phyloP scores from a whole-genome alignment of 139 green algal genomes.

The Chlorella sp. region DNA sequence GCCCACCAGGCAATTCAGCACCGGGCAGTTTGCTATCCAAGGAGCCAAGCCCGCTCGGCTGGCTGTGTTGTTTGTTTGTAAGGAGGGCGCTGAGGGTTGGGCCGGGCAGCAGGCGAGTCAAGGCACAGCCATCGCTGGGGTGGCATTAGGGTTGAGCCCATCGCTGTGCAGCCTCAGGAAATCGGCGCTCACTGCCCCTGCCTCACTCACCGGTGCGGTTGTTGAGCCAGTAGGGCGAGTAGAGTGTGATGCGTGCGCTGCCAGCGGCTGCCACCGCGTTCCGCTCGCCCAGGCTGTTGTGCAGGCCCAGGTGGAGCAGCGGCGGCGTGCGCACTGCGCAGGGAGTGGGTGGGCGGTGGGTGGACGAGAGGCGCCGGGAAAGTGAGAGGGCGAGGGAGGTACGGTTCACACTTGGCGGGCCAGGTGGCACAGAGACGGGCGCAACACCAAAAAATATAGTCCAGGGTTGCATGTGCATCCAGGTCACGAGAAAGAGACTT shows the following conservation, averaged over 20 bases:
- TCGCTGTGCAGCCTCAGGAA: too few species aligned
- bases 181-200: background rate
- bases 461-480: background rate
- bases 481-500: too few species aligned
- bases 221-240: slow-evolving; percentile 81
- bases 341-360: too few species aligned
- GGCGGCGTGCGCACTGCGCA: slow-evolving; percentile 43
- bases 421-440: background rate
- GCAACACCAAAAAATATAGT: background rate
- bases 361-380: too few species aligned
- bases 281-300: slow-evolving; percentile 61
- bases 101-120: background rate
- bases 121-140: background rate
- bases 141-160: background rate
- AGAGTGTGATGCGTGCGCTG: slow-evolving; percentile 65
- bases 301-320: slow-evolving; percentile 62
- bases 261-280: slow-evolving; percentile 32
- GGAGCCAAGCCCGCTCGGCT: too few species aligned
- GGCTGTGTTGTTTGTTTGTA: too few species aligned
- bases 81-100: too few species aligned
- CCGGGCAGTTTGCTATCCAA: too few species aligned
- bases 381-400: background rate
- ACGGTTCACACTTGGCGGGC: background rate
- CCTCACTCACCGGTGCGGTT: slow-evolving; percentile 68
- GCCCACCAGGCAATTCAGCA: background rate